Base-by-base conservation (phyloP, 352 stramenopile genomes). In the Phytophthora meadii region DNA sequence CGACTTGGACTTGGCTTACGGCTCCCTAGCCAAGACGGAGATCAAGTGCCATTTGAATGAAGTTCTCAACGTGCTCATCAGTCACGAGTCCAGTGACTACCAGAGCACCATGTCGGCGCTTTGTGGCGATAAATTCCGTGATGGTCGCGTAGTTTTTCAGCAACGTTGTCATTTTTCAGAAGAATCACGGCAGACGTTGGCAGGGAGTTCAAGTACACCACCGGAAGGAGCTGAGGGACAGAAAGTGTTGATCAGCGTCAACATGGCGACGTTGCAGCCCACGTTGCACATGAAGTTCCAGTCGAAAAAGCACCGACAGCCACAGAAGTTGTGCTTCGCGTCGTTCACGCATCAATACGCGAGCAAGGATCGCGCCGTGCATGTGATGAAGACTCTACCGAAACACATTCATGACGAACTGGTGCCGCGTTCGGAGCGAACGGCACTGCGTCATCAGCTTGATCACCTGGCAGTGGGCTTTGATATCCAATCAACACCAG, bases 381-480 rank as follows among this genome's bases (percentile, higher is more conserved):
- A 91, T 61, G 54, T 90, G 19, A 81, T 88, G 53, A 89, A 89
- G 68, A 89, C 80, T 28, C 44, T 91, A 7, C 82, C 82, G 1
- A 88, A 89, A 56, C 15, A 64, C 22, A 61, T 72, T 8, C 82
- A 88, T 65, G 79, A 89, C 54, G 51, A 89, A 40, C 17, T 89
- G n/a, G 68, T 88, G 3, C 47, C 68, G 3, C 52, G 53, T 12
- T 30, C 67, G 4, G 72, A 88, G 36, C 74, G 78, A n/a, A 76
- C 76, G 19, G 66, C 76, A 25, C 51, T 89, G 19, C 80, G 80
- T 19, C 63, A 72, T 10, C 74, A 81, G 19, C 54, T 91, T 12
- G 80, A 89, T 63, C 76, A 91, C 72, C 60, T 91, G 25, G 69
- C 68, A 2, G 56, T 89, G 11, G 82, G 70, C 7, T 83, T 82